Base-by-base conservation (phyloP, 2,329 filamentous ascomycete genomes). In the Mycosphaerelloides madeirae region DNA sequence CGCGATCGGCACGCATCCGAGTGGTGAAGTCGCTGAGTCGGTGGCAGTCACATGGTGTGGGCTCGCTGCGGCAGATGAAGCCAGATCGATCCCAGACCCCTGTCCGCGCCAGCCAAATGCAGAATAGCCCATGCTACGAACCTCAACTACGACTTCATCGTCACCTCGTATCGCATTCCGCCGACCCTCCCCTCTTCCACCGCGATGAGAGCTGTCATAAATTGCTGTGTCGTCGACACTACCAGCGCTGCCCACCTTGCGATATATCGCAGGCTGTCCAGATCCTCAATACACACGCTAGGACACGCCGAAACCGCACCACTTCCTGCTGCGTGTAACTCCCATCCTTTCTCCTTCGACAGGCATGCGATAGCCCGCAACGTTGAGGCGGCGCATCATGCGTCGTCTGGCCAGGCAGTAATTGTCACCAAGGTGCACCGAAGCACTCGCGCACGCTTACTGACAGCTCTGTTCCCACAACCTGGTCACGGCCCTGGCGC, bases 401-500 rank as follows among this genome's bases (percentile, higher is more conserved):
- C 47, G 41, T 43, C 41, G 18, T 31, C 15, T 25, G 22, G 22
- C 19, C 18, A 28, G 29, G 29, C 18, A 25, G 38, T 34, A 47
- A 52, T 53, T 45, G 50, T 56, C 52, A 55, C 45, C 37, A 46
- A 44, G 22, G 22, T 29, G 29, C 47, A 49, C 45, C 34, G 39
- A 32, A 53, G 44, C 46, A 49, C 42, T 40, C 45, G 45, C 54
- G 44, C 54, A 56, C 51, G 55, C 57, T 53, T 55, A 41, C 48
- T 54, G 57, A 58, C 57, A 58, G 50, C 44, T 53, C 51, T 44
- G 36, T 44, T 34, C 48, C 47, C 50, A 41, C 44, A 28, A 41
- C 43, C 54, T 48, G 49, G 41, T 50, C 44, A 43, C 48, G 43
- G 50, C 46, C 57, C 60, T 54, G 44, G 31, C 54, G 58, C 58